Base-by-base conservation (phyloP, 129 eudicot genomes). In the Pittosporum tobira region DNA sequence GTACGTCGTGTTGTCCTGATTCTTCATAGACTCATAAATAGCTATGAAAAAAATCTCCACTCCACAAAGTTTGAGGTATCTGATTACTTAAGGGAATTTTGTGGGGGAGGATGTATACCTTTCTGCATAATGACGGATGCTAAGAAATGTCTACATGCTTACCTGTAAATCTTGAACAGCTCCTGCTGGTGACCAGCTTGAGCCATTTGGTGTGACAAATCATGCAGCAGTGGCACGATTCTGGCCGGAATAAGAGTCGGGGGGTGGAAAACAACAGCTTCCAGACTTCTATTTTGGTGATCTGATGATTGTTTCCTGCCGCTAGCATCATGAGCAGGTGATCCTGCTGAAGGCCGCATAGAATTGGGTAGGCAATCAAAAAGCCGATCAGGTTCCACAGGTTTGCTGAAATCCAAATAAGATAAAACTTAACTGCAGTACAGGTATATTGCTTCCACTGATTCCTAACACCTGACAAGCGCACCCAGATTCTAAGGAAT, bases 371-470 rank as follows among this genome's bases (percentile, higher is more conserved):
- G 79, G 77, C 95, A 71, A 25, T 85, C 89, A 49, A 79, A 75
- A 28, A 90, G 94, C 30, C 79, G 75, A 76, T 90, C 97, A 44
- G 97, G 89, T 70, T 90, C 97, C 44, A 90, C 75, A 38, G 95
- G 89, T 74, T 90, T 90, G 77, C 95, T 90, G 79, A 67, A 65
- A 78, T 26, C 51, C 44, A 71, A 62, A 51, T 62, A 40, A 65
- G 56, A 52, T 31, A 60, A 21, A 26, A 66, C 45, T 20, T 54
- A 45, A 1, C 19, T 14, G 11, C 4, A 29, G 44, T 4, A 13
- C 23, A 19, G 4, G 1, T 15, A 43, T 12, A 44, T 4, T 52
- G 36, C 1, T 8, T 3, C 6, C 27, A 43, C 23, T 27, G 18
- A 28, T 46, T 44, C 22, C 24, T 25, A 25, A 43, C n/a, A 15